phyloP scores from a whole-genome alignment of 768 basidiomycete species.

The Tremella mesenterica region DNA sequence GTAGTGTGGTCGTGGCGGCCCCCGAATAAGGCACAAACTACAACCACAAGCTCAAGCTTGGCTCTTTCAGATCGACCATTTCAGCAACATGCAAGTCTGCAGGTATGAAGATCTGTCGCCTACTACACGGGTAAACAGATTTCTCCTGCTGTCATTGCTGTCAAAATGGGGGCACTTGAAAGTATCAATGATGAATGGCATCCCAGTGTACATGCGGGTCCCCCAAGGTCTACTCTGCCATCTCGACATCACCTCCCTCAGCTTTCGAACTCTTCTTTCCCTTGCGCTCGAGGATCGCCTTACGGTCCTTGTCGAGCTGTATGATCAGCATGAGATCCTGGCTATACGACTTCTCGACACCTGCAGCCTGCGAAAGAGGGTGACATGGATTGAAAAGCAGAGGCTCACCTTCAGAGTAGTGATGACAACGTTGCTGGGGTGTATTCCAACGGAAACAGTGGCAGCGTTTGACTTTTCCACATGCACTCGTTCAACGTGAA shows the following conservation, averaged over 20 bases:
- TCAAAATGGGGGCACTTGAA: too few relatives aligned
- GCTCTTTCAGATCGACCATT: too few relatives aligned
- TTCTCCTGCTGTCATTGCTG: too few relatives aligned
- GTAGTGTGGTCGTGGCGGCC: too few relatives aligned
- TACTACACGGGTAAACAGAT: too few relatives aligned
- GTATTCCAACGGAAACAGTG: constrained; percentile 83
- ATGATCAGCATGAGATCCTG: background rate
- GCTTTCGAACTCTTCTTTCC: constrained; percentile 33
- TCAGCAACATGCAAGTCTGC: too few relatives aligned
- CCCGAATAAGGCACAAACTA: too few relatives aligned
- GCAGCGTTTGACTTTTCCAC: constrained; percentile 97
- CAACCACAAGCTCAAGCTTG: too few relatives aligned
- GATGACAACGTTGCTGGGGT: constrained; percentile 95
- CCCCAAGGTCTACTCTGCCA: constrained; percentile 38
- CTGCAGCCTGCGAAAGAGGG: background rate
- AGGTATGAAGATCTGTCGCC: too few relatives aligned
- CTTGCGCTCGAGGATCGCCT: constrained; percentile 45
- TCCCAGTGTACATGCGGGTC: constrained; percentile 1
- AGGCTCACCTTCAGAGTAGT: constrained; percentile 67
- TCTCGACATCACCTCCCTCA: constrained; percentile 43
- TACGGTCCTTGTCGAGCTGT: constrained; percentile 44
- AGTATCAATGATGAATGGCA: too few relatives aligned
- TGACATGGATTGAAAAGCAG: constrained; percentile 28
- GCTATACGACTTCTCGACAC: background rate
- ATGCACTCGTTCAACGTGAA: constrained; percentile 95